Base-by-base conservation (phyloP, 805 yeast genomes). In the Yamadazyma laniorum region DNA sequence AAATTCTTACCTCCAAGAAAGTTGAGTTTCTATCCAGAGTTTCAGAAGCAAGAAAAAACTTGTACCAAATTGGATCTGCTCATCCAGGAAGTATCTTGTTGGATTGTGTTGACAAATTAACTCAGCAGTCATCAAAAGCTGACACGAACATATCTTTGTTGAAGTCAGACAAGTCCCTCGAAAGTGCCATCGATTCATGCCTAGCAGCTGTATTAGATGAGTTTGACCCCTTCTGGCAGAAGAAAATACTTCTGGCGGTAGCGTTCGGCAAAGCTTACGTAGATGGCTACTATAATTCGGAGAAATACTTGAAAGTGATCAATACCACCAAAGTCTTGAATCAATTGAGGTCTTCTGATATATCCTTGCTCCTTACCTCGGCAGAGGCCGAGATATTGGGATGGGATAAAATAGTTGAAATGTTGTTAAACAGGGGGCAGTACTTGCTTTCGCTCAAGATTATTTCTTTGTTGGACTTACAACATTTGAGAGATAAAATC, bases 31-130 rank as follows among this genome's bases (percentile, higher is more conserved):
- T 89, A 7, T 65, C 81, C 6, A 72, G 81, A 44, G 95, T 93
- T 0, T 70, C 77, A 0, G 63, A 65, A 2, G 57, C 66, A 0
- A 76, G 85, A 0, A 70, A 74, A 3, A 79, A 80, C 26, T 72
- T 86, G 5, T 88, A 88, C 58, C 77, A 76, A 51, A 77, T 90
- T 33, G 99, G 98, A 0, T 87, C 96, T 0, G 74, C 86, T 0
- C 74, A 85, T 23, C 85, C 96, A 1, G 74, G 93, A 22, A 87
- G 95, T 2, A 82, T 91, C 17, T 63, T 93, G 23, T 62, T 87
- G 6, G 96, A 90, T 59, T 84, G 96, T 6, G 54, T 67, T n/a
- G 71, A 67, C 34, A 65, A 84, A 42, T 63, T 88, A 6, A 75
- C 78, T 11, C 63, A 64, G 27, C 82, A 82, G 47, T 77, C 93